These are phyloP conservation scores for Leishmania turanica DNA, from an alignment of 208 protist species.

Conservation along the genomic window DNA sequence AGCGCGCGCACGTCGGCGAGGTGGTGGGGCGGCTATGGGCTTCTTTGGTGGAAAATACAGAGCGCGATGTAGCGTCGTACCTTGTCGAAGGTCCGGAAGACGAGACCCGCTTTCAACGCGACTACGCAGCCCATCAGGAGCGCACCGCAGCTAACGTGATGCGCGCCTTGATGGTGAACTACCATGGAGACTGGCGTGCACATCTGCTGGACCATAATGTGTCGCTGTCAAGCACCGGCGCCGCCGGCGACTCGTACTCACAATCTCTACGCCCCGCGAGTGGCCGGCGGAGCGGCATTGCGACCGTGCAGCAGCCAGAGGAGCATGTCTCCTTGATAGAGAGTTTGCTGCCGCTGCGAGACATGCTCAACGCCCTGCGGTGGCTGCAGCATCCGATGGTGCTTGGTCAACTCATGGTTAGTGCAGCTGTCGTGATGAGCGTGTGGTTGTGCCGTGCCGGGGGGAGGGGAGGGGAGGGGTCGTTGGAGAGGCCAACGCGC, in stretches of 20 bases:
- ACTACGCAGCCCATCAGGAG: neutral
- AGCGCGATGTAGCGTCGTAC: neutral
- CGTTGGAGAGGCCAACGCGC: neutral
- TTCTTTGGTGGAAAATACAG: neutral
- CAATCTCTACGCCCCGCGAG: neutral
- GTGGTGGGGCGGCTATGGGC: constrained; percentile 21
- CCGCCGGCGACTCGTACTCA: neutral
- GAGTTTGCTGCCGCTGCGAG: neutral
- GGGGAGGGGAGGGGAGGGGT: too few relatives aligned
- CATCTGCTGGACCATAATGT: neutral
- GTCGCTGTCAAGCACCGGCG: neutral
- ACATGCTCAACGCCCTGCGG: neutral
- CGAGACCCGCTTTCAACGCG: neutral
- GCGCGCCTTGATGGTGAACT: constrained; percentile 1
- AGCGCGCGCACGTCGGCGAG: constrained; percentile 16
- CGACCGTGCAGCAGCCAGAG: neutral
- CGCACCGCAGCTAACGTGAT: neutral
- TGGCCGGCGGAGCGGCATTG: neutral
- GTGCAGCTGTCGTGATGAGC: neutral
- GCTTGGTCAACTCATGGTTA: neutral
- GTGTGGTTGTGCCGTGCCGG: neutral
- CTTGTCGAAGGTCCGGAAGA: too few relatives aligned
- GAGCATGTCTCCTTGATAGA: neutral
- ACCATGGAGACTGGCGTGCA: constrained; percentile 14
- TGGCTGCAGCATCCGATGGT: constrained; percentile 12